These are phyloP conservation scores for Epicoccum sorghinum DNA, from an alignment of 2,329 filamentous ascomycete species.

Conservation along the genomic window DNA sequence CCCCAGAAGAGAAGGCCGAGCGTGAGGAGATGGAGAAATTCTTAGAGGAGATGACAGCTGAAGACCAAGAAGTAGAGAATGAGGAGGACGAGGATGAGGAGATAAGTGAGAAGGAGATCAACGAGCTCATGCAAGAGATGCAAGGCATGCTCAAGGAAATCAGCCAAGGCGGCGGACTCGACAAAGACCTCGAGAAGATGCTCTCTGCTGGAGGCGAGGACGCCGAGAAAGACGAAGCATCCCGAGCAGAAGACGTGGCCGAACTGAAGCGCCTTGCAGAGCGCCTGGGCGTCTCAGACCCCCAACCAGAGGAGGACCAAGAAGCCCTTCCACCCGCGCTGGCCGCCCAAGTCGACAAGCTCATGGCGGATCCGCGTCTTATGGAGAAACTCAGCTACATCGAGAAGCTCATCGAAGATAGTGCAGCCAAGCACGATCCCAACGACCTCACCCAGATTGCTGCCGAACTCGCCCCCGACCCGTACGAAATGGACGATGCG, in stretches of 20 bases:
- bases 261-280: slow-evolving; percentile 28
- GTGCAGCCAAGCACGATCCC: not conserved
- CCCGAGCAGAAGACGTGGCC: slow-evolving; percentile 30
- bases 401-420: slow-evolving; percentile 30
- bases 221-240: slow-evolving; percentile 12
- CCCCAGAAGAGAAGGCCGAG: slow-evolving; percentile 20
- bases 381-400: slow-evolving; percentile 43
- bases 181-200: slow-evolving; percentile 7
- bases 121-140: slow-evolving; percentile 34
- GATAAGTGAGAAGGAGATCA: slow-evolving; percentile 24
- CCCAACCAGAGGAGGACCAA: not conserved
- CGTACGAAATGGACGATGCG: slow-evolving; percentile 30
- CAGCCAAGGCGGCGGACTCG: slow-evolving; percentile 25
- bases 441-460: slow-evolving; percentile 24
- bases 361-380: slow-evolving; percentile 42
- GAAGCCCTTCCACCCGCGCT: slow-evolving; percentile 35
- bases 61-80: slow-evolving; percentile 8
- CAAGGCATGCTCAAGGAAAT: slow-evolving; percentile 33
- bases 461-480: slow-evolving; percentile 38
- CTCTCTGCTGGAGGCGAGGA: slow-evolving; percentile 23
- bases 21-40: slow-evolving; percentile 7
- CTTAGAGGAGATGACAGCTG: slow-evolving; percentile 16
- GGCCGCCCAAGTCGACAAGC: slow-evolving; percentile 41
- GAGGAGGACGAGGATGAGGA: not conserved
- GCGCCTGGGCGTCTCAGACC: not conserved